Conservation (phyloP, 192 early-diverging fungal genomes). For the Backusella psychrophila region DNA sequence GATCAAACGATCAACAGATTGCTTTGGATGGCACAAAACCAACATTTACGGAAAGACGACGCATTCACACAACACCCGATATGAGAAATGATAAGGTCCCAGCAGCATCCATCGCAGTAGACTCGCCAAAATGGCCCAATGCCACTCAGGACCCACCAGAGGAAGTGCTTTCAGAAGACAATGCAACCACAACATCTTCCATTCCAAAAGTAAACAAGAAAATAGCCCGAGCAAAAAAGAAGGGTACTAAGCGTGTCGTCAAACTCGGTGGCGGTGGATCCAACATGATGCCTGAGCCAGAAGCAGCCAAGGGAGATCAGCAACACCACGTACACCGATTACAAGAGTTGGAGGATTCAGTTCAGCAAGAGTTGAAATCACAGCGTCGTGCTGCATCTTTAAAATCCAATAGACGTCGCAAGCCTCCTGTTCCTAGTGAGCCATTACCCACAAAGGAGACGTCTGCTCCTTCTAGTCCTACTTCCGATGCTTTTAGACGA, state of each 20-base stretch:
- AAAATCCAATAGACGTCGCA: constrained; percentile 10
- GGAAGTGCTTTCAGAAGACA: not conserved
- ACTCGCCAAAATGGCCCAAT: not conserved
- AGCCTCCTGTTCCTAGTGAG: constrained; percentile 16
- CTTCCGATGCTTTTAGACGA: constrained; percentile 38
- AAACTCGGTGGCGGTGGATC: constrained; percentile 13
- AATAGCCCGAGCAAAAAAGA: constrained; percentile 10
- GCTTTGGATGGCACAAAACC: constrained; percentile 50
- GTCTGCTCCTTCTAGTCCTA: constrained; percentile 4
- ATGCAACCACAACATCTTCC: not conserved
- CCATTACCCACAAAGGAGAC: not conserved
- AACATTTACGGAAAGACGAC: constrained; percentile 42
- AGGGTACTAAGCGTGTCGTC: constrained; percentile 28
- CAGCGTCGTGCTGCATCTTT: constrained; percentile 16
- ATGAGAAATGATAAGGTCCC: not conserved
- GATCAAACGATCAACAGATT: constrained; percentile 39
- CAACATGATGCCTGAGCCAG: constrained; percentile 18
- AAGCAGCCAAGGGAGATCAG: constrained; percentile 13
- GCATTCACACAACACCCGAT: constrained; percentile 16
- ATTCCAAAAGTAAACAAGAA: constrained; percentile 16
- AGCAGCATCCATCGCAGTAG: not conserved
- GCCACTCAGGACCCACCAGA: not conserved
- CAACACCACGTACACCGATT: constrained; percentile 12
- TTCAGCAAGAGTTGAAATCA: constrained; percentile 15
- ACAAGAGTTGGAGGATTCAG: constrained; percentile 3